Evolutionary conservation across 371 early-diverging fungal genomes (phyloP).

Genomic region (Lichtheimia ramosa): DNA sequence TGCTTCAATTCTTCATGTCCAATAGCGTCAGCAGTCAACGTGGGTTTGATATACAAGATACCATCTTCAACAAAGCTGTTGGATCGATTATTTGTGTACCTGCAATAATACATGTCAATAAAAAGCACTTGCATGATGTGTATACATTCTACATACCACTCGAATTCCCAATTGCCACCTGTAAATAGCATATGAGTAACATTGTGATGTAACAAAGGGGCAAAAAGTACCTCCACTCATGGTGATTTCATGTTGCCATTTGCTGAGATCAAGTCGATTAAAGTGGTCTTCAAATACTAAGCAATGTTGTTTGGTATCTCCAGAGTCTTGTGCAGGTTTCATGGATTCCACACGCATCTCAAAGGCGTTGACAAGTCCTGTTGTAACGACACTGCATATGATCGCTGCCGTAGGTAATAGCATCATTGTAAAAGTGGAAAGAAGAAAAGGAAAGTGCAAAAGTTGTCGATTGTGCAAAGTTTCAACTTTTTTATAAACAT

Average conservation of each 20-base stretch:
- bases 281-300: conserved; percentile 66
- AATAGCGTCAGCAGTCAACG: conserved; percentile 47
- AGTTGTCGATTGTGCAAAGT: too few relatives aligned
- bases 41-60: conserved; percentile 65
- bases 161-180: conserved; percentile 60
- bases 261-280: conserved; percentile 52
- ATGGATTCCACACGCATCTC: background rate
- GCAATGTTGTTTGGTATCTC: conserved; percentile 28
- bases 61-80: conserved; percentile 69
- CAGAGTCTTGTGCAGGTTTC: background rate
- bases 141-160: conserved; percentile 22
- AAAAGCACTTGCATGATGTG: too few relatives aligned
- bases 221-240: conserved; percentile 46
- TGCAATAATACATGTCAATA: background rate
- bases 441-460: background rate
- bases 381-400: conserved; percentile 23
- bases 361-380: background rate
- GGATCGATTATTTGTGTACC: conserved; percentile 59
- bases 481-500: background rate
- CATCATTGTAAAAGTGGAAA: background rate
- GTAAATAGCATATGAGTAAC: too few relatives aligned
- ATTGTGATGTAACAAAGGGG: background rate
- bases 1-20: conserved; percentile 33
- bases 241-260: conserved; percentile 61
- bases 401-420: too few relatives aligned